These are phyloP conservation scores for Penicillium sp. DNA, from an alignment of 2,329 filamentous ascomycete genomes.

Conservation along the genomic window DNA sequence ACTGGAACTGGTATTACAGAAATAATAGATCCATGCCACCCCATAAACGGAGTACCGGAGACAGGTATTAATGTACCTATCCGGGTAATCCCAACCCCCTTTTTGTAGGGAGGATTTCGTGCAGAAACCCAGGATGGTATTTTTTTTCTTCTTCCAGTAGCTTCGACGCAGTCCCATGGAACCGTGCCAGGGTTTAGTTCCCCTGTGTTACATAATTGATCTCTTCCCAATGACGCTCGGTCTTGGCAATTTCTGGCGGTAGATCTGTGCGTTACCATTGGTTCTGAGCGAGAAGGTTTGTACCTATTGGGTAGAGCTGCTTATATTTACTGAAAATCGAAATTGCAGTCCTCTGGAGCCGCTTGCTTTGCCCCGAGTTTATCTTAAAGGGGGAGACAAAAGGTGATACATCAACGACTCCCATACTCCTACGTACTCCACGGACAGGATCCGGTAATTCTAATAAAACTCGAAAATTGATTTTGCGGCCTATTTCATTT, in stretches of 20 bases:
- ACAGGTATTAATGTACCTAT: not conserved
- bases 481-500: not conserved
- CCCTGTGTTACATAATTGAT: conserved; percentile 24
- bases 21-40: conserved; percentile 1
- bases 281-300: conserved; percentile 1
- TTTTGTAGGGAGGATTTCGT: not conserved
- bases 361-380: not conserved
- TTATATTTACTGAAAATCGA: not conserved
- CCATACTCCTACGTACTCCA: not conserved
- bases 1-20: not conserved
- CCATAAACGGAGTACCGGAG: not conserved
- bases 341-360: conserved; percentile 5
- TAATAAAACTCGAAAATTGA: not conserved
- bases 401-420: conserved; percentile 1
- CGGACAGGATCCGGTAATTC: not conserved
- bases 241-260: conserved; percentile 6
- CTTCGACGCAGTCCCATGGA: conserved; percentile 12
- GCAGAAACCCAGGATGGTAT: too few relatives aligned
- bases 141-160: conserved; percentile 7
- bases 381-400: not conserved
- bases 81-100: conserved; percentile 4
- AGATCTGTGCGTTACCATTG: conserved; percentile 9
- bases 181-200: not conserved
- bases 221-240: conserved; percentile 9
- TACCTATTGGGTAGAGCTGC: not conserved